Evolutionary conservation across 345 rosid species (phyloP).

Genomic region (Dimocarpus longan): DNA sequence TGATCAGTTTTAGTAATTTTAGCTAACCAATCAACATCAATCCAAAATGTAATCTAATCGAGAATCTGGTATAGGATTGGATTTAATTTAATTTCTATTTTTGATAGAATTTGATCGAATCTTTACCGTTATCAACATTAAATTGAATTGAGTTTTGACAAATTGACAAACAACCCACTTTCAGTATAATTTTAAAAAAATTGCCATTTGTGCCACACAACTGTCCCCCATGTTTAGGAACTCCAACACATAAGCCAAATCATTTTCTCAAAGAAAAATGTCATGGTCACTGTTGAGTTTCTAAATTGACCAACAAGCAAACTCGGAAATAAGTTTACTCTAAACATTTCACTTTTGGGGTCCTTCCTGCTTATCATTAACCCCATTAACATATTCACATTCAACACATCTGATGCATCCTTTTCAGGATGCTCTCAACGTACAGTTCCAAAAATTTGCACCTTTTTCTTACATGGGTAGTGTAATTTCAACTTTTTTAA

Average conservation of each 20-base stretch:
- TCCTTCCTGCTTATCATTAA: background rate
- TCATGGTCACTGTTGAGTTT: background rate
- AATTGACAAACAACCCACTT: background rate
- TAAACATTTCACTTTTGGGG: background rate
- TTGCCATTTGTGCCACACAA: background rate
- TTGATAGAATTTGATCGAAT: no score
- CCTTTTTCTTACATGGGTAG: background rate
- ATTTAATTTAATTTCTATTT: no score
- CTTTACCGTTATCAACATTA: background rate
- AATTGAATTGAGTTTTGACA: background rate
- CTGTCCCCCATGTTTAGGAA: background rate
- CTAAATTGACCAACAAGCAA: background rate
- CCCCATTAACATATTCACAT: conserved; percentile 8
- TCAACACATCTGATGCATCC: conserved; percentile 4
- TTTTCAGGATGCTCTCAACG: background rate
- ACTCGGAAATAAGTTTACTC: background rate
- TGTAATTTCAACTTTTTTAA: conserved; percentile 1
- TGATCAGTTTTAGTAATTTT: background rate
- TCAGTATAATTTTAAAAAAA: background rate
- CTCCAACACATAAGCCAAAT: background rate
- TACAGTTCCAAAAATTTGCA: background rate
- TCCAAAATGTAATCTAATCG: no score
- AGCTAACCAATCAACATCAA: no score
- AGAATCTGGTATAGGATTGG: no score
- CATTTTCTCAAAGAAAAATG: background rate